Base-by-base conservation (phyloP, 2,329 filamentous ascomycete genomes). In the Xylariaceae sp. region DNA sequence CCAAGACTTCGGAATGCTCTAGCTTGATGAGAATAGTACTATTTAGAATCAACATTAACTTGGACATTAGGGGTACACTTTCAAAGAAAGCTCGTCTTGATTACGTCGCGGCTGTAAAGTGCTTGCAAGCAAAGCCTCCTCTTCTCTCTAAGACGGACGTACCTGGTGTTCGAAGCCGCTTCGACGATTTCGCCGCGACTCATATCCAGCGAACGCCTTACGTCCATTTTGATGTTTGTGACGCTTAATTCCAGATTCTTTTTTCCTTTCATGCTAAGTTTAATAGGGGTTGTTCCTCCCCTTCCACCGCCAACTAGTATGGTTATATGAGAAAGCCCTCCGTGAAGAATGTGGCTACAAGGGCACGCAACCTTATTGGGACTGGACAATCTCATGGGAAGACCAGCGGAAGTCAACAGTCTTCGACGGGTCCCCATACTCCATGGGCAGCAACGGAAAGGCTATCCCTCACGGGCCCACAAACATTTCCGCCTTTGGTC, bases 131-230 rank as follows among this genome's bases (percentile, higher is more conserved):
- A 2, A 40, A 63, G 5, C 64, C 66, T 1, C 44, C 64, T 14
- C 58, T 31, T 19, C 61, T 60, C 5, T 55, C 57, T 19, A n/a
- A 39, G n/a, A 46, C 37, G 14, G 41, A 7, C 28, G 28, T 12
- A 6, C 28, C 28, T 7, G 28, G 28, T 6, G 28, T 12, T 12
- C 6, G 28, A 12, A 62, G 53, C 9, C 60, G 65, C 14, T 70
- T 64, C 44, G 68, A 71, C 40, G 68, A 71, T 59, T 71, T 68
- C 31, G 59, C 67, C n/a, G 68, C 60, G 39, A 54, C 60, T n/a
- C 68, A 69, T 58, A 66, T 69, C 36, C 49, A 61, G 17, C 52
- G 53, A 50, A 64, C 65, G 12, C 33, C 28, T 17, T 45, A 41
- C 4, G 65, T 70, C 7, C 65, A 69, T 61, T 65, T n/a, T n/a